Conservation (phyloP, 1,284 basidiomycete species). For the Apiotrichum porosum region DNA sequence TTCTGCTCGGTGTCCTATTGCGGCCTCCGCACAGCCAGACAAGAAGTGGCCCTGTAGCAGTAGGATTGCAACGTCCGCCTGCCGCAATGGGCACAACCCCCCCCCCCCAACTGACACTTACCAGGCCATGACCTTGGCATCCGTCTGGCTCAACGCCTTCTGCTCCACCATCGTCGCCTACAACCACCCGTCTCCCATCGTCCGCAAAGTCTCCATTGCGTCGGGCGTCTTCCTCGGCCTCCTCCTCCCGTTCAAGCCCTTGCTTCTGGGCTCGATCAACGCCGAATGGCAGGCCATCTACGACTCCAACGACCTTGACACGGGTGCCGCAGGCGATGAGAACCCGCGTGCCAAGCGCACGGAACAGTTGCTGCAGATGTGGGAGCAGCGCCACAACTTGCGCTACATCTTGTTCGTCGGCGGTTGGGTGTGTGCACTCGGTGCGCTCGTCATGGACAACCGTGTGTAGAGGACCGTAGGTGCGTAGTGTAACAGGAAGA, state of each 20-base stretch:
- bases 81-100: too few species aligned
- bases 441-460: slow-evolving; percentile 7
- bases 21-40: too few species aligned
- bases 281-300: slow-evolving; percentile 10
- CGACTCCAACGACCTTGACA: slow-evolving; percentile 2
- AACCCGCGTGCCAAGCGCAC: not conserved
- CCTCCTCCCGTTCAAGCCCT: slow-evolving; percentile 24
- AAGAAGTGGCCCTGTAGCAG: too few species aligned
- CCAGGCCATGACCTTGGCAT: too few species aligned
- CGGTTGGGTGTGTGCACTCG: slow-evolving; percentile 5
- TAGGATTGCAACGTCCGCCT: too few species aligned
- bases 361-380: slow-evolving; percentile 16
- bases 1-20: too few species aligned
- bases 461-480: too few species aligned
- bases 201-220: slow-evolving; percentile 16
- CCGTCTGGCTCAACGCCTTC: slow-evolving; percentile 1
- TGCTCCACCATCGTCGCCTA: slow-evolving; percentile 16
- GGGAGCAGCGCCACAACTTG: slow-evolving; percentile 20
- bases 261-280: slow-evolving; percentile 19
- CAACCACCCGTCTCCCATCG: slow-evolving; percentile 12
- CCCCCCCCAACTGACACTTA: too few species aligned
- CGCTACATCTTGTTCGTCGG: slow-evolving; percentile 11
- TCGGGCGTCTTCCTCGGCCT: slow-evolving; percentile 16
- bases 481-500: too few species aligned
- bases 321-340: not conserved